Conservation (phyloP, 345 rosid species). For the Populus nigra region DNA sequence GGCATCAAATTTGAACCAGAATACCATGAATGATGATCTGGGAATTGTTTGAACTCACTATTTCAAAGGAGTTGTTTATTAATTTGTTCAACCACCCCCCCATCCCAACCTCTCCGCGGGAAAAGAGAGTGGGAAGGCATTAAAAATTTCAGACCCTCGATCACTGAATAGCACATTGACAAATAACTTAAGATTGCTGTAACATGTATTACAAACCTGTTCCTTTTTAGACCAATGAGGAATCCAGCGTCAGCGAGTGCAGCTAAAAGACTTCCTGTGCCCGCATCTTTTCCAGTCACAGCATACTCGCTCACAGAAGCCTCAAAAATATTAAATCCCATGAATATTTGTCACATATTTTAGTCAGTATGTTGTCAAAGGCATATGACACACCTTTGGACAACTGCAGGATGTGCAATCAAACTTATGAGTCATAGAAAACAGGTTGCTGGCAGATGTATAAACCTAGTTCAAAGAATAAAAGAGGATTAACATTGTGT, state of each 20-base stretch:
- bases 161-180: not conserved
- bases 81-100: too few relatives aligned
- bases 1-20: not conserved
- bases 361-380: not conserved
- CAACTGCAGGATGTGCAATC: conserved; percentile 66
- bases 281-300: conserved; percentile 82
- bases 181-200: not conserved
- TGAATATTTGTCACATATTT: not conserved
- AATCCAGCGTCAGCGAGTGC: conserved; percentile 88
- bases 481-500: conserved; percentile 3
- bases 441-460: conserved; percentile 65
- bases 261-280: conserved; percentile 83
- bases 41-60: not conserved
- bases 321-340: conserved; percentile 38
- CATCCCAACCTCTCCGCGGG: not conserved
- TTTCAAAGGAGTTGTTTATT: too few relatives aligned
- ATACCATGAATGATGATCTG: not conserved
- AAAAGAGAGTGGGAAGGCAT: not conserved
- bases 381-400: conserved; percentile 59
- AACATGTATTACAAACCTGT: conserved; percentile 49
- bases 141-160: not conserved
- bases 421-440: conserved; percentile 60
- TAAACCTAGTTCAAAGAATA: conserved; percentile 44
- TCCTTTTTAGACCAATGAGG: conserved; percentile 86
- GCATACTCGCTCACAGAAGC: conserved; percentile 97